These are phyloP conservation scores for Plasmodium knowlesi DNA, from an alignment of 169 alveolate genomes.

Conservation along the genomic window DNA sequence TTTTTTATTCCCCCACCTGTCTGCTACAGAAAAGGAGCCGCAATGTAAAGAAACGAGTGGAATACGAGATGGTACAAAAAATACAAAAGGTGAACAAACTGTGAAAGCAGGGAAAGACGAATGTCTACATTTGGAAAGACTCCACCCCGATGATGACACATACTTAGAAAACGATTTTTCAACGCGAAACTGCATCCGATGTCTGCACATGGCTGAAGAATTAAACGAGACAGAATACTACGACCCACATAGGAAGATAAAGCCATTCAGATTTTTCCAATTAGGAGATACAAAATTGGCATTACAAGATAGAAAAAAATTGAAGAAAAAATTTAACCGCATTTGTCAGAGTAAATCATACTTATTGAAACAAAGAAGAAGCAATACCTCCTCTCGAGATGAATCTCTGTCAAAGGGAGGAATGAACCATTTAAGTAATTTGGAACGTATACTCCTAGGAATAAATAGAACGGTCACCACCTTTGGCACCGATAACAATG, in stretches of 20 bases:
- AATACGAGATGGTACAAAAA: not conserved
- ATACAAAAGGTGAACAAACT: not conserved
- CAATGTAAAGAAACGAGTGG: not conserved
- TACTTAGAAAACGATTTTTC: slow-evolving; percentile 5
- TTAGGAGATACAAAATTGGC: not conserved
- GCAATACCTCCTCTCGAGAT: not conserved
- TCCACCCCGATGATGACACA: not conserved
- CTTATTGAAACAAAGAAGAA: not conserved
- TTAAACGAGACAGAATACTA: slow-evolving; percentile 5
- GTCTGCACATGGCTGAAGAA: slow-evolving; percentile 29
- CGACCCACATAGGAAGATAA: not conserved
- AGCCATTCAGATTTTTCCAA: slow-evolving; percentile 13
- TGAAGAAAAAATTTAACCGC: not conserved
- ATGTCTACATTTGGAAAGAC: not conserved
- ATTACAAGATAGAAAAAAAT: slow-evolving; percentile 15
- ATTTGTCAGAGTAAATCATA: not conserved
- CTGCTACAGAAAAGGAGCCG: not conserved
- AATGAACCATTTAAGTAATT: not conserved
- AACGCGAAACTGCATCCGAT: not conserved
- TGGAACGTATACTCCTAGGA: not conserved
- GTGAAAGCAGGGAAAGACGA: not conserved
- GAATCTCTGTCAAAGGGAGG: not conserved
- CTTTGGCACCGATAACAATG: slow-evolving; percentile 4
- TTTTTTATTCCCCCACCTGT: not conserved
- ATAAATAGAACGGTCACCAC: slow-evolving; percentile 8